Conservation (phyloP, 2,329 filamentous ascomycete genomes). For the Neopestalotiopsis sp. region DNA sequence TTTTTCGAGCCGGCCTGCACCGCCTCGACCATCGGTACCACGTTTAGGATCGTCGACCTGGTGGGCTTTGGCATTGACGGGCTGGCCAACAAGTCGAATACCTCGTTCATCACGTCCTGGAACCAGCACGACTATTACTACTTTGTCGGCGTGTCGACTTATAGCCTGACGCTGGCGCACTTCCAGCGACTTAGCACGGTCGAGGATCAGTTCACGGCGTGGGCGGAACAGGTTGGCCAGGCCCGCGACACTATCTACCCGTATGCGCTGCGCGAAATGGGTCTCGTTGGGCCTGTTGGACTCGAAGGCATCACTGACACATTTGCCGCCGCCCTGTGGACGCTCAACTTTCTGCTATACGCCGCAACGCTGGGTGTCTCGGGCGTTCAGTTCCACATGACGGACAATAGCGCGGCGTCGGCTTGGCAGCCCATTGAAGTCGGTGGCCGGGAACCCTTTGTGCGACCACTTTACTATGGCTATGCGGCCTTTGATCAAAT, state of each 20-base stretch:
- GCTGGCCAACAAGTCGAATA: conserved; percentile 38
- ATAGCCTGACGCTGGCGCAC: conserved; percentile 47
- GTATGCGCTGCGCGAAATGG: conserved; percentile 58
- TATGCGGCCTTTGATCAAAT: conserved; percentile 56
- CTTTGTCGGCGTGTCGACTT: conserved; percentile 52
- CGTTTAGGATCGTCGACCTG: conserved; percentile 51
- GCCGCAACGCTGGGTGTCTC: conserved; percentile 51
- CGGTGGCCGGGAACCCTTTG: conserved; percentile 45
- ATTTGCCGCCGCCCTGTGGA: conserved; percentile 56
- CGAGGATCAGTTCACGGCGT: conserved; percentile 52
- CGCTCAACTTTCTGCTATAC: conserved; percentile 58
- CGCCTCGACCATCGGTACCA: conserved; percentile 55
- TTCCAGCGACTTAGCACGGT: conserved; percentile 52
- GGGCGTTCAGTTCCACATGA: conserved; percentile 59
- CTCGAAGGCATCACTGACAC: conserved; percentile 51
- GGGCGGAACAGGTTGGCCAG: conserved; percentile 48
- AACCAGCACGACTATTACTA: conserved; percentile 62
- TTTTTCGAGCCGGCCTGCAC: conserved; percentile 56
- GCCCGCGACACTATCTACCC: conserved; percentile 46
- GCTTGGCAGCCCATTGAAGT: conserved; percentile 53
- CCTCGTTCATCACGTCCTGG: conserved; percentile 46
- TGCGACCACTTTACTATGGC: conserved; percentile 56
- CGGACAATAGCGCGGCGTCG: conserved; percentile 55
- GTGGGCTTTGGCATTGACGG: conserved; percentile 44
- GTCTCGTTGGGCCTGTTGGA: conserved; percentile 54